phyloP scores from a whole-genome alignment of 2,329 filamentous ascomycete genomes.

The Teratosphaeriaceae sp. region DNA sequence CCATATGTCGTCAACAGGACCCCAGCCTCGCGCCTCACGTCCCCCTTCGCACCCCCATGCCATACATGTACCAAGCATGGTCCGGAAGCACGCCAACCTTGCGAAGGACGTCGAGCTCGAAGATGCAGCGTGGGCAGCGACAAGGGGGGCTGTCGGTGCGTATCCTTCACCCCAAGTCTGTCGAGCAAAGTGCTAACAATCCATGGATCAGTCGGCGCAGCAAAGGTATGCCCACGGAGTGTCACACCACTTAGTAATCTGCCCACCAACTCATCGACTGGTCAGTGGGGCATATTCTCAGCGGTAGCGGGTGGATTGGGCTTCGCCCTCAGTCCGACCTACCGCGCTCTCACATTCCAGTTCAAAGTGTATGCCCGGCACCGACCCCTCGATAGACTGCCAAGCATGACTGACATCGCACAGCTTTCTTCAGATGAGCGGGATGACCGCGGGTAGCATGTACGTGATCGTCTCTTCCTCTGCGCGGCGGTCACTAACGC shows the following conservation, averaged over 20 bases:
- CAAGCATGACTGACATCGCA: not conserved
- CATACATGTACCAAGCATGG: too few relatives aligned
- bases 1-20: too few relatives aligned
- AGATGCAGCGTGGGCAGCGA: slow-evolving; percentile 65
- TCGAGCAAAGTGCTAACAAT: not conserved
- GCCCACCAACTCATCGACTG: too few relatives aligned
- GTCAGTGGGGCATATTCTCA: slow-evolving; percentile 60
- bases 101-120: slow-evolving; percentile 58
- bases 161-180: not conserved
- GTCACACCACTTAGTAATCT: too few relatives aligned
- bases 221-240: slow-evolving; percentile 45
- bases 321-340: slow-evolving; percentile 61
- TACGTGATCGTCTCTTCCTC: too few relatives aligned
- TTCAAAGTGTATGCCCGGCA: slow-evolving; percentile 58
- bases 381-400: not conserved
- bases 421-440: slow-evolving; percentile 71
- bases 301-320: slow-evolving; percentile 57
- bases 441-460: slow-evolving; percentile 74
- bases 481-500: too few relatives aligned
- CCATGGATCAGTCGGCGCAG: slow-evolving; percentile 48
- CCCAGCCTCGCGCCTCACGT: too few relatives aligned
- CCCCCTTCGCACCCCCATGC: too few relatives aligned
- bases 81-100: slow-evolving; percentile 46
- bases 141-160: slow-evolving; percentile 51
- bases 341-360: slow-evolving; percentile 64